Conservation (phyloP, 345 rosid genomes). For the Psidium guajava region DNA sequence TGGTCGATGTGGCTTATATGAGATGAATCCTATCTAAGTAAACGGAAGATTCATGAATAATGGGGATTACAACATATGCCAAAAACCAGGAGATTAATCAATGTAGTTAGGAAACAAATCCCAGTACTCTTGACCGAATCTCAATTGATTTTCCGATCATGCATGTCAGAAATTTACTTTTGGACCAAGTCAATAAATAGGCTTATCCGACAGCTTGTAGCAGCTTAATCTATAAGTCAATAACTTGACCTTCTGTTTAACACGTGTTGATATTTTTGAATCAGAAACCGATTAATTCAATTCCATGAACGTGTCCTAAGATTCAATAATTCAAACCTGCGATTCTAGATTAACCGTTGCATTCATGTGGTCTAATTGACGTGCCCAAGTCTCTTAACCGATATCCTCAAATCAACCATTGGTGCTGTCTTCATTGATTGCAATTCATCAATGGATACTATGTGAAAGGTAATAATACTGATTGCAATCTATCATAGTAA, state of each 20-base stretch:
- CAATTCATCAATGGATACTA: slow-evolving; percentile 17
- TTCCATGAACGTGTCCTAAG: slow-evolving; percentile 12
- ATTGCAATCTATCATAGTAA: not conserved
- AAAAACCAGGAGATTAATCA: no score
- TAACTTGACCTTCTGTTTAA: no score
- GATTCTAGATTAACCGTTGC: slow-evolving; percentile 28
- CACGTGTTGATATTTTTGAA: no score
- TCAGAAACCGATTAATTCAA: not conserved
- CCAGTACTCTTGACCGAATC: no score
- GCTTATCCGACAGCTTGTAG: not conserved
- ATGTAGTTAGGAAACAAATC: not conserved
- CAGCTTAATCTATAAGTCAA: no score
- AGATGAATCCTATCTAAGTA: no score
- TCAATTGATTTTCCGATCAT: no score
- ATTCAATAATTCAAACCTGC: slow-evolving; percentile 26
- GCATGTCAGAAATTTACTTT: not conserved
- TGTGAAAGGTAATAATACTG: slow-evolving; percentile 31
- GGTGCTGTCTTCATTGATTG: slow-evolving; percentile 52
- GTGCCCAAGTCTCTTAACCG: slow-evolving; percentile 50
- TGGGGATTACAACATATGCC: no score
- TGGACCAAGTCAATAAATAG: not conserved
- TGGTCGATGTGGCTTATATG: no score
- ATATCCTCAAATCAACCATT: slow-evolving; percentile 39
- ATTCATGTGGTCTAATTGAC: slow-evolving; percentile 41
- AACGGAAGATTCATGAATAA: no score